Percentiles rank a stretch among this genome's conserved stretches.
Conservation (phyloP, 257 asterid species). For the Forsythia viridissima region DNA sequence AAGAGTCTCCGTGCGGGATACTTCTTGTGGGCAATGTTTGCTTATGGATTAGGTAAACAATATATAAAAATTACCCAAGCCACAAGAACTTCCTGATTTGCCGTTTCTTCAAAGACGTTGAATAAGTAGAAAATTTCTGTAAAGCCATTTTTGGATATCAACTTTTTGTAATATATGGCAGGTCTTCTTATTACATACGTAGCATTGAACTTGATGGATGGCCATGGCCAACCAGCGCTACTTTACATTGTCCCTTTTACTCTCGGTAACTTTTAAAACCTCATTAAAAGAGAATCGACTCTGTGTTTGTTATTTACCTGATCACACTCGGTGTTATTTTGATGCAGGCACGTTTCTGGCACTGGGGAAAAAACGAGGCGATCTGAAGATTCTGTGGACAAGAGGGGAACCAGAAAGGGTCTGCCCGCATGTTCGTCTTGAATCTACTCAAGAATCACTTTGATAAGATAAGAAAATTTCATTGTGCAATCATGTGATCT, state of each 20-base stretch:
- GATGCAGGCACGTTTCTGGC: slow-evolving; percentile 65
- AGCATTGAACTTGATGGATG: slow-evolving; percentile 90
- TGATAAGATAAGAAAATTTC: slow-evolving; percentile 20
- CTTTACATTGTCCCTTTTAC: slow-evolving; percentile 89
- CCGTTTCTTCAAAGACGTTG: not conserved
- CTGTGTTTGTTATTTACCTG: not conserved
- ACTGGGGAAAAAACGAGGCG: slow-evolving; percentile 71
- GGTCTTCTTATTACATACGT: slow-evolving; percentile 82
- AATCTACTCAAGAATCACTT: slow-evolving; percentile 44
- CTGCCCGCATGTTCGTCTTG: slow-evolving; percentile 72
- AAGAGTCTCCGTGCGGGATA: slow-evolving; percentile 76
- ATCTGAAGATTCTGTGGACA: slow-evolving; percentile 64
- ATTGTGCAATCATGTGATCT: slow-evolving; percentile 7
- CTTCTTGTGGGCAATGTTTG: slow-evolving; percentile 94
- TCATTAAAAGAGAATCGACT: not conserved
- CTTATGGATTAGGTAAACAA: slow-evolving; percentile 79
- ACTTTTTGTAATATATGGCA: slow-evolving; percentile 23
- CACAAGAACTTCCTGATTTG: not conserved
- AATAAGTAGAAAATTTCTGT: too few relatives aligned
- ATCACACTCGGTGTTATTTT: not conserved
- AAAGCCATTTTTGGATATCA: not conserved
- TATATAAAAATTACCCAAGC: not conserved
- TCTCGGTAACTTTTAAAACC: slow-evolving; percentile 49
- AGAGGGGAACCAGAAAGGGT: slow-evolving; percentile 78
- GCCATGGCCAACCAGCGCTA: slow-evolving; percentile 94